Evolutionary conservation across 768 basidiomycete genomes (phyloP).

Genomic region (Tricholoma saponaceum): DNA sequence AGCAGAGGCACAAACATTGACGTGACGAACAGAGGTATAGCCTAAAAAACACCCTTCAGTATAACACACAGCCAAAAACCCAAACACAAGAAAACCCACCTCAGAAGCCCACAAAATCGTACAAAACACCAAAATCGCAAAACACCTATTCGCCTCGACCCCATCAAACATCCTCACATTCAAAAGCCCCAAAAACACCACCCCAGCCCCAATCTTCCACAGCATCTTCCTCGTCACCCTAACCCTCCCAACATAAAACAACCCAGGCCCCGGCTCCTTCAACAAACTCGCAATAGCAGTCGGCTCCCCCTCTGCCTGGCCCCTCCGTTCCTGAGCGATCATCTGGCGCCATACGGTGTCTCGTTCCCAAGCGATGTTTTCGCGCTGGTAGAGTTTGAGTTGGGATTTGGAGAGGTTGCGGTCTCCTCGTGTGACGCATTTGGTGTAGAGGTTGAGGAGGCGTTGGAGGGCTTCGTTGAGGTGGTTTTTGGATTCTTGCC

Average conservation of each 20-base stretch:
- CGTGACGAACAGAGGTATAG: conserved; percentile 97
- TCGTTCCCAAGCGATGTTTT: conserved; percentile 95
- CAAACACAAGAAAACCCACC: conserved; percentile 43
- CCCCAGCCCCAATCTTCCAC: conserved; percentile 52
- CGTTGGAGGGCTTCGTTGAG: conserved; percentile 53
- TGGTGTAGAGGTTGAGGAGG: conserved; percentile 74
- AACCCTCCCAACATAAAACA: conserved; percentile 55
- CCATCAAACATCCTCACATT: conserved; percentile 56
- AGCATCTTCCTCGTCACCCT: conserved; percentile 61
- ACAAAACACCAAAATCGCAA: conserved; percentile 85
- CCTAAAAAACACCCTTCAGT: conserved; percentile 44
- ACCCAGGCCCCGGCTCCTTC: conserved; percentile 38
- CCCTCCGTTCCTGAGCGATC: conserved; percentile 79
- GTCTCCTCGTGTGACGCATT: conserved; percentile 80
- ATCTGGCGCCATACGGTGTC: conserved; percentile 98
- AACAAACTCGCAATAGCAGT: conserved; percentile 41
- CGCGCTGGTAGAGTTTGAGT: conserved; percentile 81
- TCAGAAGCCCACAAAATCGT: conserved; percentile 97
- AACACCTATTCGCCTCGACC: conserved; percentile 79
- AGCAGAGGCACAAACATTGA: conserved; percentile 76
- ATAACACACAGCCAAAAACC: background rate
- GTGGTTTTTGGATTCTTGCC: conserved; percentile 52
- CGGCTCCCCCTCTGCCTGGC: conserved; percentile 36
- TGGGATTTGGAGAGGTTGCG: conserved; percentile 66
- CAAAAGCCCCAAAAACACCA: conserved; percentile 57